Conservation (phyloP, 306 rosid species). For the Lathyrus sativus region DNA sequence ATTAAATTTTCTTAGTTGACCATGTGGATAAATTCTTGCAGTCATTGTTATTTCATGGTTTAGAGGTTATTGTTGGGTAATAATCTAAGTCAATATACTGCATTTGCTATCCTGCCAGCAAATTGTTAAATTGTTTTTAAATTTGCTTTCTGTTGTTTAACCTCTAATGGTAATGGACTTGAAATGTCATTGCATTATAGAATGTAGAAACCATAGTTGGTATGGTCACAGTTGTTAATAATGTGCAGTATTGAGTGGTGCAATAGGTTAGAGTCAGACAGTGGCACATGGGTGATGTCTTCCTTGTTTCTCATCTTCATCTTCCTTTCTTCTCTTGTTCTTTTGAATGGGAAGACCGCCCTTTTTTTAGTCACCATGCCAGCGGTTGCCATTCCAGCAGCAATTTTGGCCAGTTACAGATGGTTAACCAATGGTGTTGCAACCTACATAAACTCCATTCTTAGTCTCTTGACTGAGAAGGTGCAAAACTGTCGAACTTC, state of each 20-base stretch:
- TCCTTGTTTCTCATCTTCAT: not conserved
- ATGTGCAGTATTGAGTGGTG: constrained; percentile 5
- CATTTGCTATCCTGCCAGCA: constrained; percentile 6
- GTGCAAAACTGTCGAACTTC: not conserved
- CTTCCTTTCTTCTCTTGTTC: constrained; percentile 14
- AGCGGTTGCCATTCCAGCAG: constrained; percentile 1
- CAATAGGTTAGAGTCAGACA: constrained; percentile 1
- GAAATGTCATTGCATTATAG: constrained; percentile 19
- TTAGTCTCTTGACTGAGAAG: not conserved
- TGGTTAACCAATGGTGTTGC: constrained; percentile 8
- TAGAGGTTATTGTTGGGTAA: not conserved
- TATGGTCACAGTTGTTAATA: not conserved
- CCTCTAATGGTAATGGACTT: constrained; percentile 3
- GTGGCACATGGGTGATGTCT: constrained; percentile 1
- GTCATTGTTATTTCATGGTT: not conserved
- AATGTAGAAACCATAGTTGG: constrained; percentile 16
- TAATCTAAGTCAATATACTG: constrained; percentile 8
- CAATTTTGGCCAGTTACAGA: constrained; percentile 18
- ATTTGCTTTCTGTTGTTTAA: constrained; percentile 11
- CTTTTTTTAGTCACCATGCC: constrained; percentile 17
- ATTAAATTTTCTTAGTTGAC: constrained; percentile 22
- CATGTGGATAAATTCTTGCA: not conserved
- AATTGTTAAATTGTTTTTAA: not conserved
- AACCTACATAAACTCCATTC: not conserved
- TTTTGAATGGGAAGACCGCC: constrained; percentile 16